Evolutionary conservation across 495 filamentous ascomycete genomes (phyloP), one percentile per base, ranked within the genome.

Genomic region (Penicillium waksmanii): DNA sequence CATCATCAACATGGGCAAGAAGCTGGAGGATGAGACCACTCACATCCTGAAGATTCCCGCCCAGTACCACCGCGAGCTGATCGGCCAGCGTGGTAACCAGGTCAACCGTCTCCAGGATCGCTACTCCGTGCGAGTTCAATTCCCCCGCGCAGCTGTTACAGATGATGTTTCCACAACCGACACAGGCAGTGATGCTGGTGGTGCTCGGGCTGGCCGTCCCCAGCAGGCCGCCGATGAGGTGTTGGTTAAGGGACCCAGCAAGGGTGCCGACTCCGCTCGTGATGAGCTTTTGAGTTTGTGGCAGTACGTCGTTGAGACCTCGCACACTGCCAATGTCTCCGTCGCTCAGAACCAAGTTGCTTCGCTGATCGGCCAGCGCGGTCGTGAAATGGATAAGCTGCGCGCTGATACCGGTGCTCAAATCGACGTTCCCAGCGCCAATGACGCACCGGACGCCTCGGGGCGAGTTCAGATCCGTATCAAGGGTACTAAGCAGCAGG

Each of bases 121-220:
- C 43, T 97, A 98, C 79, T 86, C 88, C 60, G 93, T 97, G 42
- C 88, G 92, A 53, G 92, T 99, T 61, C 92, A 96, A 71, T 98
- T 99, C 80, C 95, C 95, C 43, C 85, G 89, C 21, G 86, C 86
- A 3, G 73, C 81, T n/a, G 78, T 81, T 44, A 66, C 65, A 55
- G 85, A 82, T 57, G 93, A 96, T 58, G 89, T 89, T 57, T 87
- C 85, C 9, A 78, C 81, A 51, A 82, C 78, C 1, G 93, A 93
- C 68, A 83, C 80, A 40, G 80, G 82, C 36, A 93, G 89, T 61
- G 92, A 96, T 58, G 79, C 78, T 55, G 90, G 88, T 38, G 73
- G 72, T 36, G 65, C 76, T 47, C 87, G 86, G 62, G 74, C 79
- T 48, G 82, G 80, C 52, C 87, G 89, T 38, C 42, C 75, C 48